These are phyloP conservation scores for Rutstroemia sp. DNA, from an alignment of 2,329 filamentous ascomycete species.

Conservation along the genomic window DNA sequence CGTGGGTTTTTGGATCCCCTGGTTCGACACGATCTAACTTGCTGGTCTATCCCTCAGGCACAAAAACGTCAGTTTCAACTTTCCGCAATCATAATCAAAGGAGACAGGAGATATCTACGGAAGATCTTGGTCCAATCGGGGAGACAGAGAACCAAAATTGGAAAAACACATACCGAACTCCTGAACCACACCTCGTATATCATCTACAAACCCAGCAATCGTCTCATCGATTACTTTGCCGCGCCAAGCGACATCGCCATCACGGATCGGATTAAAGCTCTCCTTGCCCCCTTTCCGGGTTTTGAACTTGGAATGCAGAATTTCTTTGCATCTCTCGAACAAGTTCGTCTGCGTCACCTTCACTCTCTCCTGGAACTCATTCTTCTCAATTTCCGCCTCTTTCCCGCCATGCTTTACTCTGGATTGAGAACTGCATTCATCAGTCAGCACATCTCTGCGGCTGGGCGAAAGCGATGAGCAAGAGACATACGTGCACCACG, in stretches of 20 bases:
- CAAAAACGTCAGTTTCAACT: conserved; percentile 13
- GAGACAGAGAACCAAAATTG: background rate
- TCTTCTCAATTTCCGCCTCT: conserved; percentile 17
- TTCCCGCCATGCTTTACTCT: conserved; percentile 14
- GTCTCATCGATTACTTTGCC: conserved; percentile 17
- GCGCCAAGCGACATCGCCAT: conserved; percentile 24
- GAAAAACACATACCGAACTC: conserved; percentile 21
- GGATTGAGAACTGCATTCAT: conserved; percentile 21
- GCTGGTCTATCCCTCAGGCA: conserved; percentile 12
- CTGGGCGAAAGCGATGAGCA: background rate
- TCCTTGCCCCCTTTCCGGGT: conserved; percentile 28
- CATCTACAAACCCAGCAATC: conserved; percentile 20
- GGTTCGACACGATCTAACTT: conserved; percentile 18
- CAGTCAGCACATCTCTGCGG: conserved; percentile 15
- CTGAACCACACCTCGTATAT: conserved; percentile 18
- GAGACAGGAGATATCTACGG: background rate
- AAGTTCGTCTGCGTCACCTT: conserved; percentile 24
- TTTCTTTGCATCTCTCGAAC: conserved; percentile 29
- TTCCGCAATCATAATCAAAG: background rate
- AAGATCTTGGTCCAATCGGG: background rate
- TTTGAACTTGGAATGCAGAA: conserved; percentile 30
- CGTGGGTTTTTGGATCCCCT: conserved; percentile 9
- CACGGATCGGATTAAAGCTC: conserved; percentile 28
- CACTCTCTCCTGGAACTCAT: conserved; percentile 19
- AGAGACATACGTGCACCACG: conserved; percentile 12